These are phyloP conservation scores for Acacia acuminata DNA, from an alignment of 306 rosid genomes.

Conservation along the genomic window DNA sequence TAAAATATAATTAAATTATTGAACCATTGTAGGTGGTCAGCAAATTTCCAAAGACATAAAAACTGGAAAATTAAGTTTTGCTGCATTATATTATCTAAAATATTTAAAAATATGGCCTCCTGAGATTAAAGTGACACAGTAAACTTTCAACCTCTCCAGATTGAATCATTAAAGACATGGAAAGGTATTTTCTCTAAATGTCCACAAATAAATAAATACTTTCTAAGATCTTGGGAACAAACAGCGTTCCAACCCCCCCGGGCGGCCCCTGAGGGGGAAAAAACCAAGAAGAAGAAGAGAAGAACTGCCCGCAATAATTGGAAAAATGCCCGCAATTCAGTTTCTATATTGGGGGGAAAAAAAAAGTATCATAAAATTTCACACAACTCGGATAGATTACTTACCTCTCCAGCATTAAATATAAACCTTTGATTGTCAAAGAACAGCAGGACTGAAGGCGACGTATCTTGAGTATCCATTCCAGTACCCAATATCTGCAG, in stretches of 20 bases:
- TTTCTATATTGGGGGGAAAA: no score
- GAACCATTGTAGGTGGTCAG: neutral
- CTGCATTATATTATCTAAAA: neutral
- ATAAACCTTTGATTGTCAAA: slow-evolving; percentile 87
- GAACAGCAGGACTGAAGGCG: slow-evolving; percentile 83
- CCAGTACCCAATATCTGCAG: slow-evolving; percentile 80
- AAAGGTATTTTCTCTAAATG: neutral
- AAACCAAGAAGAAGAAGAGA: neutral
- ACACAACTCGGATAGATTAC: slow-evolving; percentile 3
- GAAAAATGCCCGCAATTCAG: neutral
- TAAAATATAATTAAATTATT: neutral
- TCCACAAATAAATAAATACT: neutral
- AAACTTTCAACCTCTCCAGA: neutral
- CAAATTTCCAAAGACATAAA: neutral
- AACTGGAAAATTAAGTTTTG: neutral
- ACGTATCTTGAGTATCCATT: slow-evolving; percentile 92
- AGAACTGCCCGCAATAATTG: neutral
- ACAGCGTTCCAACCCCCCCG: no score
- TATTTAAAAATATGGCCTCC: neutral
- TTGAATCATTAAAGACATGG: neutral
- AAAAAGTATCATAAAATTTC: neutral
- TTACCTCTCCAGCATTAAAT: slow-evolving; percentile 91
- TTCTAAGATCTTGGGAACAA: neutral
- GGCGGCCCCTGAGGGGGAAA: no score
- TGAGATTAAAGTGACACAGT: neutral